Evolutionary conservation across 495 filamentous ascomycete genomes (phyloP).

Genomic region (Chaetomidium leptoderma): DNA sequence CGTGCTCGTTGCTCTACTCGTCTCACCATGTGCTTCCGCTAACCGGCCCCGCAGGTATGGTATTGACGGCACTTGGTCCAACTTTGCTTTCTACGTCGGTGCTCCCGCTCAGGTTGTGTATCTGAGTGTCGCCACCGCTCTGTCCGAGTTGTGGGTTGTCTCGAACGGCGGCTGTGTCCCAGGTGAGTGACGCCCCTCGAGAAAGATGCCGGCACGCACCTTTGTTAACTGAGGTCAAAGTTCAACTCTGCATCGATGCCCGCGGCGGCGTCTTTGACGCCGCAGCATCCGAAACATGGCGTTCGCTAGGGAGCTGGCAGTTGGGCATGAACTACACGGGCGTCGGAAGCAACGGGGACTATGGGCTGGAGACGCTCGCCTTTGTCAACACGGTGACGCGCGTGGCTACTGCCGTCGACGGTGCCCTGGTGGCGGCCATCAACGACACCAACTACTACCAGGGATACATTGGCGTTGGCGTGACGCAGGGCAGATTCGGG

Average conservation of each 20-base stretch:
- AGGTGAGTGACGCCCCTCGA: slow-evolving; percentile 28
- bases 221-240: slow-evolving; percentile 32
- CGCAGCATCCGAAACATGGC: slow-evolving; percentile 53
- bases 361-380: slow-evolving; percentile 54
- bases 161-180: slow-evolving; percentile 46
- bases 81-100: slow-evolving; percentile 52
- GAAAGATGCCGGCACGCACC: slow-evolving; percentile 15
- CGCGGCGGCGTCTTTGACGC: slow-evolving; percentile 53
- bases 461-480: slow-evolving; percentile 56
- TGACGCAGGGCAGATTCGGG: slow-evolving; percentile 42
- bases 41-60: slow-evolving; percentile 41
- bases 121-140: slow-evolving; percentile 52
- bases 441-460: slow-evolving; percentile 54
- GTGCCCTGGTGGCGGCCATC: slow-evolving; percentile 50
- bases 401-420: slow-evolving; percentile 42
- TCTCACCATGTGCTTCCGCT: slow-evolving; percentile 16
- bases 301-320: slow-evolving; percentile 50
- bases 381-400: slow-evolving; percentile 41
- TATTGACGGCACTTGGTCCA: slow-evolving; percentile 51
- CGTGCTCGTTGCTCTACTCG: background rate
- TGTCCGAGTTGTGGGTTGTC: slow-evolving; percentile 57
- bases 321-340: slow-evolving; percentile 53
- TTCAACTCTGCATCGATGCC: slow-evolving; percentile 37
- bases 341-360: slow-evolving; percentile 51
- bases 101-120: slow-evolving; percentile 54